Evolutionary conservation across 2,329 filamentous ascomycete genomes (phyloP).

Genomic region (Aspergillus latus): DNA sequence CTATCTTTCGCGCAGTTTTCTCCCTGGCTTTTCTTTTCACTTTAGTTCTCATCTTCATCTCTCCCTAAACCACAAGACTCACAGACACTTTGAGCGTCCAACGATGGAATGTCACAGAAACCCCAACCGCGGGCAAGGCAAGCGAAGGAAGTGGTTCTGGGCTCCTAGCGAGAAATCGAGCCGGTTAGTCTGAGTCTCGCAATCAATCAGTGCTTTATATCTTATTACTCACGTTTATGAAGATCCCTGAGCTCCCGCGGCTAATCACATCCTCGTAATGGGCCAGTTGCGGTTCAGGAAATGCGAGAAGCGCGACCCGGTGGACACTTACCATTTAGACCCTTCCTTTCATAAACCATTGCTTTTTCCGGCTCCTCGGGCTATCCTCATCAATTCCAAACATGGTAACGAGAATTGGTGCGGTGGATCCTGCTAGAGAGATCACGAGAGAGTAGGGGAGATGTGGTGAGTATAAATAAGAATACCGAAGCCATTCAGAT

Average conservation of each 20-base stretch:
- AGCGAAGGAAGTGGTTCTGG: background rate
- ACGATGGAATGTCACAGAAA: too few relatives aligned
- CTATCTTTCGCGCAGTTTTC: background rate
- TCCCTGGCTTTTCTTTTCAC: background rate
- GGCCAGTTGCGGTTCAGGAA: background rate
- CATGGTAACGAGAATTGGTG: background rate
- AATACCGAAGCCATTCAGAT: background rate
- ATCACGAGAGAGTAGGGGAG: background rate
- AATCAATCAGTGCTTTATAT: background rate
- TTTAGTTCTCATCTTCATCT: background rate
- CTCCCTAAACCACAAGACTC: background rate
- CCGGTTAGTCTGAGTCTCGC: background rate
- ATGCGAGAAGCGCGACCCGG: background rate
- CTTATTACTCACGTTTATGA: background rate
- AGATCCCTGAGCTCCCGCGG: background rate
- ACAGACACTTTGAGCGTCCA: background rate
- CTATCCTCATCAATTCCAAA: background rate
- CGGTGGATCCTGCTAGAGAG: background rate
- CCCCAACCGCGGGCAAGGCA: background rate
- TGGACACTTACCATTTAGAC: background rate
- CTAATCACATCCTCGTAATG: background rate
- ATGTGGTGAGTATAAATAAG: background rate
- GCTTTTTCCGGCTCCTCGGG: background rate
- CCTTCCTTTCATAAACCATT: background rate
- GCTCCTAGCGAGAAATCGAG: too few relatives aligned